These are phyloP conservation scores for Fomitopsis schrenkii DNA, from an alignment of 1,284 basidiomycete genomes.

Conservation along the genomic window DNA sequence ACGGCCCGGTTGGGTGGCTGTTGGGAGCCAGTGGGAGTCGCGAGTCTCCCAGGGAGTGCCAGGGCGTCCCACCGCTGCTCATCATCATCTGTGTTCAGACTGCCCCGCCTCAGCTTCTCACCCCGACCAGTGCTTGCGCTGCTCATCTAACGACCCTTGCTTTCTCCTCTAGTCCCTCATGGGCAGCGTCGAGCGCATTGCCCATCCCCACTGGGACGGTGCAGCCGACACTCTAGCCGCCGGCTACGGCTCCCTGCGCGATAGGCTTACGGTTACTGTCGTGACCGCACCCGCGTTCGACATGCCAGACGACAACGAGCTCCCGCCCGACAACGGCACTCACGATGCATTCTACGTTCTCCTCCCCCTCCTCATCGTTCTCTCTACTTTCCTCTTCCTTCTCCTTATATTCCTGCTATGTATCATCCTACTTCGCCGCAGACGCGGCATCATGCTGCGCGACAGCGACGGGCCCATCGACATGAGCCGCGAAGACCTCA, in stretches of 20 bases:
- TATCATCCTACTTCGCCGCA: constrained; percentile 77
- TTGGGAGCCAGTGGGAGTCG: neutral
- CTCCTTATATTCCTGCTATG: constrained; percentile 87
- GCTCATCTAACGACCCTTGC: constrained; percentile 1
- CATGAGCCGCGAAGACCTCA: constrained; percentile 85
- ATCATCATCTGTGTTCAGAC: constrained; percentile 6
- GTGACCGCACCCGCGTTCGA: constrained; percentile 10
- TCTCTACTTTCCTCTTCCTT: constrained; percentile 90
- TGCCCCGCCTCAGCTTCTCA: constrained; percentile 10
- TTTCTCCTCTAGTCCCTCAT: constrained; percentile 12
- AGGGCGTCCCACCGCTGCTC: neutral
- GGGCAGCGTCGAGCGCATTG: constrained; percentile 9
- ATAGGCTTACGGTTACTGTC: constrained; percentile 18
- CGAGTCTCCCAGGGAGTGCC: neutral
- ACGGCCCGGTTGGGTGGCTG: neutral
- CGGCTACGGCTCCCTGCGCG: constrained; percentile 21
- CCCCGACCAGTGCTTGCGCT: constrained; percentile 7
- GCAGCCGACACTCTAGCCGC: constrained; percentile 15
- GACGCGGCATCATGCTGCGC: constrained; percentile 77
- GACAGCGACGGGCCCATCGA: constrained; percentile 94
- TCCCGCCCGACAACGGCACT: constrained; percentile 13
- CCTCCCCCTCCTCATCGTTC: constrained; percentile 87
- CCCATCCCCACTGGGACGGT: constrained; percentile 14
- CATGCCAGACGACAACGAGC: constrained; percentile 22
- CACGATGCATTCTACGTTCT: constrained; percentile 72